A percentile compares a stretch with the other conserved stretches of the same genome.
Conservation (phyloP, 345 rosid species). For the Ailanthus altissimus region DNA sequence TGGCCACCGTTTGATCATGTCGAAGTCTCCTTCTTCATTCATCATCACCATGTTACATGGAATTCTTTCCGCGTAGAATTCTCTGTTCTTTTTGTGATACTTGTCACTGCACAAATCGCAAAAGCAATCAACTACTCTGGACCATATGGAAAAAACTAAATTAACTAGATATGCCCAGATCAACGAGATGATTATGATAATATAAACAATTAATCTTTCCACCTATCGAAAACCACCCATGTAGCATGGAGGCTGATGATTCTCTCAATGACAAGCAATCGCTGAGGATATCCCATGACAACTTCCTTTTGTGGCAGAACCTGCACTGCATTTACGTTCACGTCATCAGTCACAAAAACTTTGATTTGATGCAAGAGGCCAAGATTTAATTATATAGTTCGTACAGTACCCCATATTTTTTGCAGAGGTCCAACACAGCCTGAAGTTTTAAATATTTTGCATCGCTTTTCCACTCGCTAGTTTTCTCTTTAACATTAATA, state of each 20-base stretch:
- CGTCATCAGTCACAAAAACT: background rate
- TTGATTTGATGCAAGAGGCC: background rate
- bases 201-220: too few relatives aligned
- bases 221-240: constrained; percentile 59
- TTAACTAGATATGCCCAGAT: too few relatives aligned
- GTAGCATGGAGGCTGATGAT: constrained; percentile 44
- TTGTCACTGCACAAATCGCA: constrained; percentile 13
- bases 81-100: constrained; percentile 40
- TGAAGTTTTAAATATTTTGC: constrained; percentile 43
- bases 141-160: too few relatives aligned
- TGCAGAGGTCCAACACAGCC: constrained; percentile 44
- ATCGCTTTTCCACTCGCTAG: constrained; percentile 30
- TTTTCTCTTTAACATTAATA: constrained; percentile 25
- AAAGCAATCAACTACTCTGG: too few relatives aligned
- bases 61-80: constrained; percentile 38
- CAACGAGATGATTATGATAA: too few relatives aligned
- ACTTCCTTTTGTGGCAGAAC: constrained; percentile 47
- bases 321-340: constrained; percentile 22
- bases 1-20: constrained; percentile 38
- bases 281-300: constrained; percentile 54
- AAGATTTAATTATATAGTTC: background rate
- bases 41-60: constrained; percentile 52
- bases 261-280: constrained; percentile 34
- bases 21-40: constrained; percentile 41
- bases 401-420: constrained; percentile 36